Evolutionary conservation across 768 basidiomycete genomes (phyloP).

Genomic region (Hypsizygus marmoreus): DNA sequence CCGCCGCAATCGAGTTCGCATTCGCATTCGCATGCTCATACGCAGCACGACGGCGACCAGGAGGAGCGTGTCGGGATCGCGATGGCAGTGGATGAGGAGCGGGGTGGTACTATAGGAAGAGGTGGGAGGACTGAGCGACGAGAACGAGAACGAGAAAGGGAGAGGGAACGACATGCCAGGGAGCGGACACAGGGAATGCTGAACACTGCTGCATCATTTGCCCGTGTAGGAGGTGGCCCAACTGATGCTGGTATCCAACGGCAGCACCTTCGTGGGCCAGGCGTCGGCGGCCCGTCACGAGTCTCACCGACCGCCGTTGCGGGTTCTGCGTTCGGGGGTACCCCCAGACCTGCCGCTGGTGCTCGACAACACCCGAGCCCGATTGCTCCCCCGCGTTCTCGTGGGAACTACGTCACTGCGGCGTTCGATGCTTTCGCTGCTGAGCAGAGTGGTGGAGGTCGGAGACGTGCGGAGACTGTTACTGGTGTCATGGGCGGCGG

Average conservation of each 20-base stretch:
- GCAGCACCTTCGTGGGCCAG: no score
- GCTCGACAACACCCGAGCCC: no score
- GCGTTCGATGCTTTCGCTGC: constrained; percentile 2
- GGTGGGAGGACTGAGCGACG: constrained; percentile 12
- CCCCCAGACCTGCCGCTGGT: no score
- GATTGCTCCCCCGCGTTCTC: not conserved
- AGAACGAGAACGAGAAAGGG: constrained; percentile 5
- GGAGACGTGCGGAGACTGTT: constrained; percentile 11
- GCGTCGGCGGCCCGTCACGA: no score
- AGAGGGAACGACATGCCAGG: not conserved
- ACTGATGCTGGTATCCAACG: no score
- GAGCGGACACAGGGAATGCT: not conserved
- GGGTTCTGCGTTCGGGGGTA: no score
- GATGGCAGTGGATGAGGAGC: not conserved
- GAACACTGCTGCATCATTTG: not conserved
- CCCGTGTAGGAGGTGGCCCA: constrained; percentile 4
- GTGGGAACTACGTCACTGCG: constrained; percentile 3
- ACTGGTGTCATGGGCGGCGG: not conserved
- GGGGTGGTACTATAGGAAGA: constrained; percentile 1
- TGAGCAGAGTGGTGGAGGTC: not conserved
- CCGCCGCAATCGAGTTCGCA: not conserved
- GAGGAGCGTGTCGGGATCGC: not conserved
- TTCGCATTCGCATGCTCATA: not conserved
- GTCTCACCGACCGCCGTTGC: no score
- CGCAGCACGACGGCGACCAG: not conserved